Percentiles rank a stretch among this genome's conserved stretches.
phyloP scores from a whole-genome alignment of 2,329 filamentous ascomycete species.

The Incumbomyces delicatus region DNA sequence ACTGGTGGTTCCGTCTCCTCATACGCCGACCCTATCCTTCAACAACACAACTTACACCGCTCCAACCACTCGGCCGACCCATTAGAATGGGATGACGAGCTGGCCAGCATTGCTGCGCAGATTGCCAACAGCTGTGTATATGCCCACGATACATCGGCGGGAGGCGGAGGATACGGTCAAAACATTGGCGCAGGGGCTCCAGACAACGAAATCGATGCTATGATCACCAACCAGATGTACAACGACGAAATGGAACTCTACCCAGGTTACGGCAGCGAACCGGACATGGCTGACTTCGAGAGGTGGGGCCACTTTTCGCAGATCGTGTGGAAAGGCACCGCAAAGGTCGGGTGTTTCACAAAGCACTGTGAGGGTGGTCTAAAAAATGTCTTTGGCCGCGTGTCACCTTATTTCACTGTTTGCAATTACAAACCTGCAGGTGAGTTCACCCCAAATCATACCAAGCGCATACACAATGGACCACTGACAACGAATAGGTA shows the following conservation, averaged over 20 bases:
- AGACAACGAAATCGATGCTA: slow-evolving; percentile 50
- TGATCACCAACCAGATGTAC: slow-evolving; percentile 81
- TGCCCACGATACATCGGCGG: slow-evolving; percentile 65
- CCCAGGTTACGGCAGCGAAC: slow-evolving; percentile 52
- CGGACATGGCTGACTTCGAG: slow-evolving; percentile 54
- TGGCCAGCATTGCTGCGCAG: slow-evolving; percentile 53
- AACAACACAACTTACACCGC: slow-evolving; percentile 81
- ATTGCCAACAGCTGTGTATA: slow-evolving; percentile 62
- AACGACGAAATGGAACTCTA: slow-evolving; percentile 60
- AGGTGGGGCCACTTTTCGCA: slow-evolving; percentile 67
- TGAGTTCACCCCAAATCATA: slow-evolving; percentile 34
- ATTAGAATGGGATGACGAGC: slow-evolving; percentile 55
- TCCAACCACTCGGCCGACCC: slow-evolving; percentile 63
- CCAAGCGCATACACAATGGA: too few species aligned
- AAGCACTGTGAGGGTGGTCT: slow-evolving; percentile 34
- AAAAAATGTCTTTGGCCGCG: slow-evolving; percentile 30
- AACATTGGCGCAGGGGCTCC: slow-evolving; percentile 69
- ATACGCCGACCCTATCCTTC: slow-evolving; percentile 35
- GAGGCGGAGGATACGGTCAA: slow-evolving; percentile 67
- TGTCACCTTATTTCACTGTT: slow-evolving; percentile 61
- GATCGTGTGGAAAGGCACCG: slow-evolving; percentile 59
- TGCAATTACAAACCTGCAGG: slow-evolving; percentile 77
- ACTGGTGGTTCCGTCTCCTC: slow-evolving; percentile 21
- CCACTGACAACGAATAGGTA: slow-evolving; percentile 21
- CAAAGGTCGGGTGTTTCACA: slow-evolving; percentile 53